Base-by-base conservation (phyloP, 2,329 filamentous ascomycete genomes). In the Nemania sp. region DNA sequence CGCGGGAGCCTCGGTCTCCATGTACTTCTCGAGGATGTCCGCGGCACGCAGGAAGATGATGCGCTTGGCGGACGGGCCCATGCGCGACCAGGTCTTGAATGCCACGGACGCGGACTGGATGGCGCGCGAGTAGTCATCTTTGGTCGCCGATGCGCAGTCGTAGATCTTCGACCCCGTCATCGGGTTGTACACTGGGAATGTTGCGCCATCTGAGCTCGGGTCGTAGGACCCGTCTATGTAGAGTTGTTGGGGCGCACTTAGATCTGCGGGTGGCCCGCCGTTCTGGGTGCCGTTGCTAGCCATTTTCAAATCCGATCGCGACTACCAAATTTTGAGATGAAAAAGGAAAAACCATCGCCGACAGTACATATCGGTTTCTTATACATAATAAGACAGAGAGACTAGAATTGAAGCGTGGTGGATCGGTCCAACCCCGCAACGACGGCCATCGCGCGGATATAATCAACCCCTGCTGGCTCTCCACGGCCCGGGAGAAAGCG, bases 41-140 rank as follows among this genome's bases (percentile, higher is more conserved):
- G 86, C 86, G 0, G 88, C 86, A 66, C 83, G 84, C 51, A 88
- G 73, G 54, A 94, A 78, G 58, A 94, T 83, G 59, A 86, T 80
- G 26, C 89, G 84, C 45, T 88, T 86, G 17, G 77, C 67, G 20
- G 75, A 36, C 66, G 1, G 86, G 14, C 56, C 49, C 19, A 46
- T 31, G 30, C 43, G 52, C 5, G 56, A 56, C 56, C 56, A 59
- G 2, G 56, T 53, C 49, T 59, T 46, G 26, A 53, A 56, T n/a
- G 56, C 56, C 2, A 26, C 36, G 1, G 56, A 40, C 8, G 56
- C 56, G 2, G 48, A 44, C 31, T 53, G 48, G n/a, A 59, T 59
- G n/a, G 56, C 56, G 19, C 49, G 49, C 45, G 48, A 49, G 22
- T 56, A 59, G 15, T 59, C 56, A 4, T 23, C 34, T 17, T 40